Evolutionary conservation across 768 basidiomycete species (phyloP).

Genomic region (Cystofilobasidium macerans): DNA sequence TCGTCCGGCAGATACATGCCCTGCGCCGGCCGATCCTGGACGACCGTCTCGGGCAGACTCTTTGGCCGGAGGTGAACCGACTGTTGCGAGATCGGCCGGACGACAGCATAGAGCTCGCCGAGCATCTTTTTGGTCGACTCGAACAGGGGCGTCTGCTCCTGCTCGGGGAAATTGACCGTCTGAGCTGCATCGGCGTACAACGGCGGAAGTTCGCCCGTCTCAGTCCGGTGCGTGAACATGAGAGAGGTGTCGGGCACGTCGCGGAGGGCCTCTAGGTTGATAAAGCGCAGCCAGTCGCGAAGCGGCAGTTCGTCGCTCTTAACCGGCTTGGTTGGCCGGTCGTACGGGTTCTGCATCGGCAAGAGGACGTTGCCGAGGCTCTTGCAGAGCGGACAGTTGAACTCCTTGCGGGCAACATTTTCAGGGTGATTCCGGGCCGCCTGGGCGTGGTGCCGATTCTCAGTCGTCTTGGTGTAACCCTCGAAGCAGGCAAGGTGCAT

Average conservation of each 20-base stretch:
- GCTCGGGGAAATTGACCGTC: constrained; percentile 1
- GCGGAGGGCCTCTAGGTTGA: constrained; percentile 79
- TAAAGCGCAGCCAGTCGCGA: constrained; percentile 78
- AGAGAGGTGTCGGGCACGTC: constrained; percentile 38
- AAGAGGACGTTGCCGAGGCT: constrained; percentile 88
- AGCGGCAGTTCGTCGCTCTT: constrained; percentile 49
- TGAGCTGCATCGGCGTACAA: constrained; percentile 34
- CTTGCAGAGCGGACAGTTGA: constrained; percentile 93
- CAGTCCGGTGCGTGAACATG: constrained; percentile 37
- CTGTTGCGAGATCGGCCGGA: constrained; percentile 72
- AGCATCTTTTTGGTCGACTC: constrained; percentile 57
- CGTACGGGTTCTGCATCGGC: constrained; percentile 49
- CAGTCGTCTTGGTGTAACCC: constrained; percentile 73
- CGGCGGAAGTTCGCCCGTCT: constrained; percentile 37
- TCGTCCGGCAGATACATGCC: constrained; percentile 89
- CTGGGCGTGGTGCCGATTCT: constrained; percentile 52
- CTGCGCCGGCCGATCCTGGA: constrained; percentile 47
- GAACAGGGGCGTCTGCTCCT: constrained; percentile 4
- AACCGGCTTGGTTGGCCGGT: constrained; percentile 27
- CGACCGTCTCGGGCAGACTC: constrained; percentile 43
- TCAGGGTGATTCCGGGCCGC: constrained; percentile 89
- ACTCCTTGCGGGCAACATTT: constrained; percentile 83
- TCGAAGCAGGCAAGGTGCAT: constrained; percentile 96
- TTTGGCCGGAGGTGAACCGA: constrained; percentile 65
- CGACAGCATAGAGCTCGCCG: constrained; percentile 68